phyloP scores from a whole-genome alignment of 2,329 filamentous ascomycete species.

The Gremmenia infestans region DNA sequence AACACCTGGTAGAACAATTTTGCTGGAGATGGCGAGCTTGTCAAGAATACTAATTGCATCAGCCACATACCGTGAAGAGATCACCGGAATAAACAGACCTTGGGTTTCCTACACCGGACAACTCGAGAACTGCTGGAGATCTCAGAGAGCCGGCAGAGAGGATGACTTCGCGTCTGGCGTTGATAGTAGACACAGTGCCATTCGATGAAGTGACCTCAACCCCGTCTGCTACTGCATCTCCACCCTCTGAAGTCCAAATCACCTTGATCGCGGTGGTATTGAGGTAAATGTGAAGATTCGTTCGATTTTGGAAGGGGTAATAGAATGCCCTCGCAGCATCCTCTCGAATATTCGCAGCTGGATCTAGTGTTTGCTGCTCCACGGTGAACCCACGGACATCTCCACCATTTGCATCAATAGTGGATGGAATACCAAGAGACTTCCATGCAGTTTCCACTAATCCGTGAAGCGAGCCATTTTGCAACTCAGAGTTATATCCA shows the following conservation, averaged over 20 bases:
- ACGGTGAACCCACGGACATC: slow-evolving; percentile 13
- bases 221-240: slow-evolving; percentile 34
- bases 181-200: slow-evolving; percentile 14
- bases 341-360: slow-evolving; percentile 14
- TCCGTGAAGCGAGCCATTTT: slow-evolving; percentile 9
- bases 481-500: slow-evolving; percentile 15
- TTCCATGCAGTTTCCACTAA: slow-evolving; percentile 7
- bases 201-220: slow-evolving; percentile 19
- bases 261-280: slow-evolving; percentile 15
- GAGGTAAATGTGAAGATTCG: slow-evolving; percentile 16
- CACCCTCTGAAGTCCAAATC: slow-evolving; percentile 5
- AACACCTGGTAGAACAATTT: slow-evolving; percentile 15
- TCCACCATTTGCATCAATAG: slow-evolving; percentile 15
- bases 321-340: slow-evolving; percentile 21
- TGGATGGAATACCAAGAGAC: slow-evolving; percentile 8
- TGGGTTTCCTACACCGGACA: slow-evolving; percentile 32
- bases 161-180: slow-evolving; percentile 29
- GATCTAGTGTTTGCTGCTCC: slow-evolving; percentile 11
- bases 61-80: neutral
- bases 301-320: slow-evolving; percentile 12
- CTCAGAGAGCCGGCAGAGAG: slow-evolving; percentile 26
- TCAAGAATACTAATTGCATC: slow-evolving; percentile 8
- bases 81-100: slow-evolving; percentile 1
- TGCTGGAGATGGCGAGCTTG: slow-evolving; percentile 9
- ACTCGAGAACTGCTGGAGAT: slow-evolving; percentile 32